These are phyloP conservation scores for Inonotus obliquus DNA, from an alignment of 1,284 basidiomycete genomes.

Conservation along the genomic window DNA sequence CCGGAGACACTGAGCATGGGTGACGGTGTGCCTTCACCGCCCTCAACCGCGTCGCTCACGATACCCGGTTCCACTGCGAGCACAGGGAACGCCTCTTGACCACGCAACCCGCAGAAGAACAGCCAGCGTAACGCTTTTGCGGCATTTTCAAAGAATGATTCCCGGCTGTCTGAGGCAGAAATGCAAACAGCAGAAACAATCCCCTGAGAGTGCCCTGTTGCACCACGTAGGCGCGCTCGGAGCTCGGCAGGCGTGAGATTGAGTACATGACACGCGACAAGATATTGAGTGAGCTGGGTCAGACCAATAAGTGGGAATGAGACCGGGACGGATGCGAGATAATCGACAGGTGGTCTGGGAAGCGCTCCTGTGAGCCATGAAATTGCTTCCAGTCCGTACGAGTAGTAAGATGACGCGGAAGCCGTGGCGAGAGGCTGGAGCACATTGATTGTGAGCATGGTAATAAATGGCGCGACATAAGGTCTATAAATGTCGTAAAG, in stretches of 20 bases:
- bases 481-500: slow-evolving; percentile 91
- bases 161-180: slow-evolving; percentile 74
- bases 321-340: slow-evolving; percentile 92
- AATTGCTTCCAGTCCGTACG: slow-evolving; percentile 76
- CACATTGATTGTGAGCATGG: slow-evolving; percentile 58
- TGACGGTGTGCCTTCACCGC: slow-evolving; percentile 88
- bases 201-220: slow-evolving; percentile 97
- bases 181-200: slow-evolving; percentile 90
- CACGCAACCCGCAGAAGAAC: slow-evolving; percentile 91
- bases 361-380: slow-evolving; percentile 78
- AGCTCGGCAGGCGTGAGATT: slow-evolving; percentile 79
- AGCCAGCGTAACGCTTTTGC: slow-evolving; percentile 87
- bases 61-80: slow-evolving; percentile 87
- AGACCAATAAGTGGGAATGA: slow-evolving; percentile 95
- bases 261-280: slow-evolving; percentile 72
- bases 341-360: slow-evolving; percentile 76
- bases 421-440: slow-evolving; percentile 73
- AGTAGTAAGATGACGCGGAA: slow-evolving; percentile 66
- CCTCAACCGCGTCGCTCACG: slow-evolving; percentile 83
- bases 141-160: slow-evolving; percentile 71
- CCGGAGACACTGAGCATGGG: slow-evolving; percentile 94
- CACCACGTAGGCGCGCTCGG: slow-evolving; percentile 72
- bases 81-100: slow-evolving; percentile 93
- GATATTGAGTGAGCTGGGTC: slow-evolving; percentile 92
- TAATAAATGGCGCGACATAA: slow-evolving; percentile 73